Conservation (phyloP, 2,329 filamentous ascomycete genomes). For the Lachnellula arida region DNA sequence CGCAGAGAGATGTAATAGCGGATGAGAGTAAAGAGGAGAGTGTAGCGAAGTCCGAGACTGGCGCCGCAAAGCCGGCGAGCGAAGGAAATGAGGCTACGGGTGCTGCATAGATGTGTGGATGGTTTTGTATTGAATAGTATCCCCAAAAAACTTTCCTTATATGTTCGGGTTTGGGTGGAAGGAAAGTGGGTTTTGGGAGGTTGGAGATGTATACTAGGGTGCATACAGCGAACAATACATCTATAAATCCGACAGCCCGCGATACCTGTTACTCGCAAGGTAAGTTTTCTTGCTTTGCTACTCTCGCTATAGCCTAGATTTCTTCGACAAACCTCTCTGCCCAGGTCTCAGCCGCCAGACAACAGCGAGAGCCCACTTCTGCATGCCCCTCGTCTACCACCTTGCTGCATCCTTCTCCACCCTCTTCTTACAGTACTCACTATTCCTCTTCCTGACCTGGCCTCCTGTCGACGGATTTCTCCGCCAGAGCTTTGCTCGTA, state of each 20-base stretch:
- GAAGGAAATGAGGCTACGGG: constrained; percentile 54
- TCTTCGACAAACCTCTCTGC: no score
- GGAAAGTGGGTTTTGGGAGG: neutral
- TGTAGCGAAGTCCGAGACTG: constrained; percentile 39
- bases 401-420: no score
- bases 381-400: no score
- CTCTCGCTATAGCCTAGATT: no score
- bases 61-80: constrained; percentile 56
- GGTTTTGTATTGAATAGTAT: neutral
- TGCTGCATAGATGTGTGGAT: constrained; percentile 15
- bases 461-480: no score
- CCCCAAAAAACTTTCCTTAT: neutral
- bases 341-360: no score
- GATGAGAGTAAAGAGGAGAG: constrained; percentile 57
- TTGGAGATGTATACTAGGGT: neutral
- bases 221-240: neutral
- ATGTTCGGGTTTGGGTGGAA: neutral
- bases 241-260: neutral
- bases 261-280: no score
- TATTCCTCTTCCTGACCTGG: no score
- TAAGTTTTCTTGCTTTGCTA: no score
- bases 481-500: no score
- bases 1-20: constrained; percentile 39
- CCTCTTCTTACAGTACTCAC: no score
- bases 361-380: no score